phyloP scores from a whole-genome alignment of 148 eudicot genomes.

The Hydrangea macrophylla region DNA sequence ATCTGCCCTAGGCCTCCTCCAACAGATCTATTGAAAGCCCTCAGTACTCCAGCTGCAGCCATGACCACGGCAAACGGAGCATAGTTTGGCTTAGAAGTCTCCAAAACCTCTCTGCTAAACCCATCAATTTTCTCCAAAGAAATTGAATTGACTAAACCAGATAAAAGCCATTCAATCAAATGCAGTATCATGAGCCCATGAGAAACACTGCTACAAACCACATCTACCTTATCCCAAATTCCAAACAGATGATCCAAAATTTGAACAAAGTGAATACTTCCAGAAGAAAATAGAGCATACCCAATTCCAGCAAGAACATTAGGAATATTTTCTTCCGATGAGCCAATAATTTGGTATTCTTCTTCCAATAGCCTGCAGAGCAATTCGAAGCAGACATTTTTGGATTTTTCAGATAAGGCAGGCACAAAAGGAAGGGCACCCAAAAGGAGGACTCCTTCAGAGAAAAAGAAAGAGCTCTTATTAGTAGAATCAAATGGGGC shows the following conservation, averaged over 20 bases:
- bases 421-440: conserved; percentile 68
- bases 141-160: conserved; percentile 37
- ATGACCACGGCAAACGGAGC: conserved; percentile 56
- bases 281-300: conserved; percentile 71
- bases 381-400: conserved; percentile 51
- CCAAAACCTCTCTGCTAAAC: conserved; percentile 41
- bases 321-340: conserved; percentile 38
- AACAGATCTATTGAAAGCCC: conserved; percentile 55
- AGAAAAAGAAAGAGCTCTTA: conserved; percentile 36
- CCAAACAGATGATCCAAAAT: conserved; percentile 49
- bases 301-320: conserved; percentile 84
- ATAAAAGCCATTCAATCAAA: conserved; percentile 82
- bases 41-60: conserved; percentile 86
- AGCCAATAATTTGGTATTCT: conserved; percentile 35
- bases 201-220: conserved; percentile 33
- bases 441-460: conserved; percentile 63
- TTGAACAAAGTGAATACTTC: conserved; percentile 38
- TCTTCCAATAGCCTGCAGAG: conserved; percentile 59
- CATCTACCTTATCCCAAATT: conserved; percentile 53
- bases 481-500: conserved; percentile 26
- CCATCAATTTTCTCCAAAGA: conserved; percentile 43
- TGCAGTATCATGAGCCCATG: conserved; percentile 80
- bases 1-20: conserved; percentile 34
- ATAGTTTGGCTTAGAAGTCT: conserved; percentile 33
- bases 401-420: conserved; percentile 50